Evolutionary conservation across 1,284 basidiomycete species (phyloP).

Genomic region (Ceratobasidium sp.): DNA sequence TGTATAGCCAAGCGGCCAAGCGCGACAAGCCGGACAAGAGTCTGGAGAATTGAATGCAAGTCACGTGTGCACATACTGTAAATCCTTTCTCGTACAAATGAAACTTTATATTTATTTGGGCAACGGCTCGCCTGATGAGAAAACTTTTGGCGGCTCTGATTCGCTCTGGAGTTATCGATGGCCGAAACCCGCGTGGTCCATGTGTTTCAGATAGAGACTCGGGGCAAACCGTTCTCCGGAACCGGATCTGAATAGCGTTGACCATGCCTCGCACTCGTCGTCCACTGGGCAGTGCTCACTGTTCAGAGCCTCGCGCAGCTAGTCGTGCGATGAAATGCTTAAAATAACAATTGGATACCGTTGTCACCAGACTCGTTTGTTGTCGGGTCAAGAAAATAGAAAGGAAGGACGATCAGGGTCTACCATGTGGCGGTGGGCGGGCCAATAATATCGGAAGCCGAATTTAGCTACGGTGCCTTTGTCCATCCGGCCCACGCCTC

Average conservation of each 20-base stretch:
- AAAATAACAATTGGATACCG: neutral
- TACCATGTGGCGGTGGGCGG: constrained; percentile 31
- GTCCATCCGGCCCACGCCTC: neutral
- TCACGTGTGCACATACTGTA: constrained; percentile 6
- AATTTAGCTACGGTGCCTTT: constrained; percentile 28
- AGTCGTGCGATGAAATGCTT: neutral
- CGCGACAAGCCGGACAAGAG: constrained; percentile 2
- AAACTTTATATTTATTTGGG: neutral
- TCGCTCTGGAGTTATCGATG: neutral
- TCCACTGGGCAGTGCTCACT: neutral
- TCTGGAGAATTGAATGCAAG: neutral
- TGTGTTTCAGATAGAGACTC: constrained; percentile 4
- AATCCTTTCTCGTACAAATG: neutral
- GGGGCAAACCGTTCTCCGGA: neutral
- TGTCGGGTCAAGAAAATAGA: neutral
- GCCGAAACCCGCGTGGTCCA: neutral
- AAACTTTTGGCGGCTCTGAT: neutral
- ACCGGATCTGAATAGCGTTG: neutral
- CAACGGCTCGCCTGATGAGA: neutral
- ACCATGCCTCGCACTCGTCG: neutral
- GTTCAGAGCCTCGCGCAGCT: neutral
- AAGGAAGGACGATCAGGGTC: constrained; percentile 37
- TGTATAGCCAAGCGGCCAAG: neutral
- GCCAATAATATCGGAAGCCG: constrained; percentile 18
- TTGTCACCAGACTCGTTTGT: neutral